Evolutionary conservation across 2,329 filamentous ascomycete genomes (phyloP).

Genomic region (Aciculosporium take): DNA sequence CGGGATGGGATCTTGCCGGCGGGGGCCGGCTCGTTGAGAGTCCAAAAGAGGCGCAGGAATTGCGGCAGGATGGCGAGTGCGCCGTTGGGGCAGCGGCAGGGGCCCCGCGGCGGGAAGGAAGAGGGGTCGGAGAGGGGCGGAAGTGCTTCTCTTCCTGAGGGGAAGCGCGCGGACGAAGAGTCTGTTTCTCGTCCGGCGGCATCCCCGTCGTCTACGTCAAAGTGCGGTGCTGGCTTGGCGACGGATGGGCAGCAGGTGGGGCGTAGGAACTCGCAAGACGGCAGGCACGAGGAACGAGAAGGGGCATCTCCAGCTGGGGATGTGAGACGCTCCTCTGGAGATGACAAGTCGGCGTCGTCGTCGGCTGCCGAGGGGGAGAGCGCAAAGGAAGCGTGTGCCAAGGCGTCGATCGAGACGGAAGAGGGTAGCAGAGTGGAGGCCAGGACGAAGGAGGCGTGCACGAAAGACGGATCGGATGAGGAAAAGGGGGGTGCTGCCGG

Average conservation of each 20-base stretch:
- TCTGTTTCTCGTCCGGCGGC: no score
- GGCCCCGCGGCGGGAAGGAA: not conserved
- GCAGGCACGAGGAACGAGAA: no score
- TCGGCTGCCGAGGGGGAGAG: not conserved
- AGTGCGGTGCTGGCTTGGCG: not conserved
- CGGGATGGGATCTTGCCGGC: not conserved
- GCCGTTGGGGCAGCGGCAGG: not conserved
- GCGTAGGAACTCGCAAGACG: not conserved
- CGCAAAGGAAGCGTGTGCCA: not conserved
- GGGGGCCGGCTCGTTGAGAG: not conserved
- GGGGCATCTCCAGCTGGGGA: not conserved
- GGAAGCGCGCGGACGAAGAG: no score
- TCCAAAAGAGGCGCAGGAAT: slow-evolving; percentile 1
- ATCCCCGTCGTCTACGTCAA: not conserved
- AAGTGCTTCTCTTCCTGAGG: no score
- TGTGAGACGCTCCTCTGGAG: no score
- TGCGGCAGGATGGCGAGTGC: not conserved
- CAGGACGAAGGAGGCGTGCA: not conserved
- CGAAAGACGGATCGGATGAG: not conserved
- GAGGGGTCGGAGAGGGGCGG: not conserved
- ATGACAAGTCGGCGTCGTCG: not conserved
- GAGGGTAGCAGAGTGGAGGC: not conserved
- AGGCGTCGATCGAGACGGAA: not conserved
- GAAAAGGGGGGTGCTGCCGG: not conserved
- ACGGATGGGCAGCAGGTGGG: no score